Percentiles rank a stretch among this genome's conserved stretches.
phyloP scores from a whole-genome alignment of 257 asterid genomes.

The Fraxinus quadrangulata region DNA sequence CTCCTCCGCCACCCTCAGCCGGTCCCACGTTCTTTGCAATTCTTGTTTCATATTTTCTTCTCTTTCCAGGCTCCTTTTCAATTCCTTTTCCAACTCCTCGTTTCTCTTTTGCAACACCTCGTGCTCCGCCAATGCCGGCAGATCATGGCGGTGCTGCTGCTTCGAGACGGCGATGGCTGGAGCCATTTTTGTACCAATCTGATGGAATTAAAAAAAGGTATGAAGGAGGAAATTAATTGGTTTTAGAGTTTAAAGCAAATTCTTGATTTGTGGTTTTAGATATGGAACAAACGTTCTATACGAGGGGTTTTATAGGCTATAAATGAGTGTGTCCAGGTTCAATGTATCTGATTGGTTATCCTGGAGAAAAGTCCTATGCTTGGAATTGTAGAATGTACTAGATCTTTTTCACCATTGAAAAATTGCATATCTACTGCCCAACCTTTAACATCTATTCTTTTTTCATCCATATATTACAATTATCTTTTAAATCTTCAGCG shows the following conservation, averaged over 20 bases:
- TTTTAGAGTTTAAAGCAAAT: neutral
- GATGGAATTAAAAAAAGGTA: neutral
- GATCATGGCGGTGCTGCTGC: neutral
- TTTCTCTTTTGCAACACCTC: slow-evolving; percentile 50
- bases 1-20: slow-evolving; percentile 75
- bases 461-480: neutral
- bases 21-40: slow-evolving; percentile 37
- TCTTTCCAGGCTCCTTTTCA: slow-evolving; percentile 51
- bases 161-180: slow-evolving; percentile 27
- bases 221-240: neutral
- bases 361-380: neutral
- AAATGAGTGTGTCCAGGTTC: slow-evolving; percentile 51
- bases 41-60: slow-evolving; percentile 58
- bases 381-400: too few species aligned
- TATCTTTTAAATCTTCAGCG: neutral
- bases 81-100: slow-evolving; percentile 71
- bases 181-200: slow-evolving; percentile 33
- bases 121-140: neutral
- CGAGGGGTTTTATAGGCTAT: slow-evolving; percentile 30
- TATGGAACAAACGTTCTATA: neutral
- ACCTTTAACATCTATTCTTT: neutral
- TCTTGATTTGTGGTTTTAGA: neutral
- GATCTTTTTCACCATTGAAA: neutral
- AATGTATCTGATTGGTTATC: slow-evolving; percentile 38
- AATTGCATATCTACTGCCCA: neutral